Conservation (phyloP, 148 eudicot species). For the Suaeda aralocaspica region DNA sequence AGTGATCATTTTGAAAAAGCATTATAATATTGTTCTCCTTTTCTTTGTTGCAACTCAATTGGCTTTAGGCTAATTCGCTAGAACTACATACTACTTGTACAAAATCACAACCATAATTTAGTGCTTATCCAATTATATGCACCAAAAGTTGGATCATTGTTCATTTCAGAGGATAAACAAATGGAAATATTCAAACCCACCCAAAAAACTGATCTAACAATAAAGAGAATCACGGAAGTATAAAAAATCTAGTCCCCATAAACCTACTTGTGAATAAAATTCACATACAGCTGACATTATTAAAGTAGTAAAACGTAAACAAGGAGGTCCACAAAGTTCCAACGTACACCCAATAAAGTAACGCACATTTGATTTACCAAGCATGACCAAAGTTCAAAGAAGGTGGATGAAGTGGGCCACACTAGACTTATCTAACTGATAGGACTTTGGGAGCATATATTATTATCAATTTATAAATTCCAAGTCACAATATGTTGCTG, state of each 20-base stretch:
- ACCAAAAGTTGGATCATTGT: neutral
- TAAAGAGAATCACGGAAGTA: neutral
- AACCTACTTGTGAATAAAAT: conserved; percentile 4
- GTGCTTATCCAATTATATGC: neutral
- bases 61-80: no score
- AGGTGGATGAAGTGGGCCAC: neutral
- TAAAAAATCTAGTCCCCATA: conserved; percentile 2
- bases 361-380: neutral
- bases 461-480: neutral
- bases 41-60: no score
- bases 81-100: no score
- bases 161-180: neutral
- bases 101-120: no score
- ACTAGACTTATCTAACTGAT: neutral
- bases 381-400: conserved; percentile 21
- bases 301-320: neutral
- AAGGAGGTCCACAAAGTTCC: conserved; percentile 11
- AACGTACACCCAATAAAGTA: neutral
- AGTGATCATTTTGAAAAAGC: no score
- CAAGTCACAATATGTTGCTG: conserved; percentile 8
- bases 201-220: neutral
- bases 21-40: no score
- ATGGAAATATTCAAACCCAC: neutral
- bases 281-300: neutral
- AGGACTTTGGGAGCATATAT: neutral